phyloP scores from a whole-genome alignment of 2,329 filamentous ascomycete genomes.

The Clarireedia sp. region DNA sequence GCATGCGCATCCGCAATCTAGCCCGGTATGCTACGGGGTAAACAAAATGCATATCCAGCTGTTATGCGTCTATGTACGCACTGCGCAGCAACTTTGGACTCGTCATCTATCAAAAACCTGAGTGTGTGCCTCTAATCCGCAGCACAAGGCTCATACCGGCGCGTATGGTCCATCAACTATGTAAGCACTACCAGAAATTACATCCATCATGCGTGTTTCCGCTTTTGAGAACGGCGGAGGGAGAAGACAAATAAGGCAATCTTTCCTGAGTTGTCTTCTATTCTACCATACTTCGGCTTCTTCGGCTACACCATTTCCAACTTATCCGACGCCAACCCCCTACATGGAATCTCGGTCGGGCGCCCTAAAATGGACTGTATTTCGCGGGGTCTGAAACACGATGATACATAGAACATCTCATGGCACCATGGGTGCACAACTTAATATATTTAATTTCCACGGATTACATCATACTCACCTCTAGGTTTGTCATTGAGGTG shows the following conservation, averaged over 20 bases:
- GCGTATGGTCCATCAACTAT: not conserved
- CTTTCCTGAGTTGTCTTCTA: not conserved
- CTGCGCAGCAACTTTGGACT: not conserved
- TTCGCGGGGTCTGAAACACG: not conserved
- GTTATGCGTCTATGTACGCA: too few relatives aligned
- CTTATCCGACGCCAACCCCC: not conserved
- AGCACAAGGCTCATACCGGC: constrained; percentile 2
- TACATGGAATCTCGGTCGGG: not conserved
- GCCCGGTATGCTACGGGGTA: not conserved
- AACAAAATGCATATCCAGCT: too few relatives aligned
- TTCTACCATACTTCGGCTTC: not conserved
- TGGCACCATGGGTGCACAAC: not conserved
- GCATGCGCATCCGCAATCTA: not conserved
- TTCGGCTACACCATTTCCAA: not conserved
- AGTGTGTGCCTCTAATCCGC: not conserved
- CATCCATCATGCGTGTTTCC: not conserved
- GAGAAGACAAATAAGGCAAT: not conserved
- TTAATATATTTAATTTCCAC: too few relatives aligned
- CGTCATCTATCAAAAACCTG: not conserved
- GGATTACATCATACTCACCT: not conserved
- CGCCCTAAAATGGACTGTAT: not conserved
- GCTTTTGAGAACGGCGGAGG: not conserved
- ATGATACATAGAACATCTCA: not conserved
- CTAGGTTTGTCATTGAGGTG: too few relatives aligned
- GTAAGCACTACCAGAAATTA: not conserved